Evolutionary conservation across 2,329 filamentous ascomycete genomes (phyloP), one percentile per base, ranked within the genome.

Genomic region (Cladorrhinum sp.): DNA sequence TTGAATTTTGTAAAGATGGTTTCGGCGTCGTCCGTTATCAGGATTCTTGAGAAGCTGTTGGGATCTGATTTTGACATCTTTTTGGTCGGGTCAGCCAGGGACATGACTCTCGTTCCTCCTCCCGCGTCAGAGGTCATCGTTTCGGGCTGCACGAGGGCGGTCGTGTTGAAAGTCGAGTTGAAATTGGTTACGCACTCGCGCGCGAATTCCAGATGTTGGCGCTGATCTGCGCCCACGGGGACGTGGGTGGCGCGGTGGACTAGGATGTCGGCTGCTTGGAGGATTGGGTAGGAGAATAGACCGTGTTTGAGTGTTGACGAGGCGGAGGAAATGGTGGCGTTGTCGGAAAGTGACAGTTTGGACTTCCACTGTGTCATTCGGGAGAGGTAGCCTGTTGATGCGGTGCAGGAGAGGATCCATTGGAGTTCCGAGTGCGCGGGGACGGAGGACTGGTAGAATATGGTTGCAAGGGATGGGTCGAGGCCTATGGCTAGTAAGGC

Each of bases 361-460:
- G 38, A 49, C 32, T 99, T 99, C 93, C 95, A 99, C 75, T 98
- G 95, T 25, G 95, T 98, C 95, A 99, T 99, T n/a, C 95, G 83
- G 9, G 89, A 89, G n/a, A 99, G 79, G 75, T 96, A 96, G 41
- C 95, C 95, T 75, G 95, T 92, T 4, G 91, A 93, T 23, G 95
- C 91, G 56, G 90, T 90, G 66, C 93, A 97, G 71, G 91, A 93
- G 63, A 99, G 77, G 70, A 98, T 92, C 95, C 95, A 99, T 90
- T 96, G 96, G 64, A 99, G 81, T 75, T 98, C 93, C 3, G 90
- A 79, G 76, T 98, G 95, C 51, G 88, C 87, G 18, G 86, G 80
- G 71, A 93, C 90, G 57, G 84, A 80, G 58, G 88, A 91, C 75
- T 97, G 93, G 70, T 88, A 88, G 73, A 98, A 99, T 16, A 99